Evolutionary conservation across 108 stramenopile genomes (phyloP).

Genomic region (Cyclotella distinguenda): DNA sequence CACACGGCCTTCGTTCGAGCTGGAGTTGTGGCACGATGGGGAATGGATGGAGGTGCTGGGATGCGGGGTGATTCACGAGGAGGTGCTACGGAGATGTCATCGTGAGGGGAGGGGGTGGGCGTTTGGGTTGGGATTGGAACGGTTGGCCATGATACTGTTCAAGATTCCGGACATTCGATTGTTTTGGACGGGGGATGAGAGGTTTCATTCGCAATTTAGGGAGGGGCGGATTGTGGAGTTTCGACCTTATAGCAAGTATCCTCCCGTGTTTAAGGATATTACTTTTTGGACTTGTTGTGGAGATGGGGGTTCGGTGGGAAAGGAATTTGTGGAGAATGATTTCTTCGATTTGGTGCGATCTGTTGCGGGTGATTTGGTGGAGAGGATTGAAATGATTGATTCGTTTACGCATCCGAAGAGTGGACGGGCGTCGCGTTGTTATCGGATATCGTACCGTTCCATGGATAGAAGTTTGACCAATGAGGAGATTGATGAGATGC

Average conservation of each 20-base stretch:
- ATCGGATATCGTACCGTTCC: constrained; percentile 90
- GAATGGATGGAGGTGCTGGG: constrained; percentile 97
- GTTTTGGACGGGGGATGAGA: constrained; percentile 91
- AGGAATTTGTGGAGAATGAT: constrained; percentile 82
- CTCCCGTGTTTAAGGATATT: constrained; percentile 93
- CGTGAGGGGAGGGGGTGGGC: constrained; percentile 85
- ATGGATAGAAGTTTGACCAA: constrained; percentile 98
- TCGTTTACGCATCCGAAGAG: constrained; percentile 94
- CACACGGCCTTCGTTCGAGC: constrained; percentile 92
- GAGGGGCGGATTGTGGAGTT: constrained; percentile 76
- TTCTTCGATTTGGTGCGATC: constrained; percentile 87
- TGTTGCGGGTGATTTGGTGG: constrained; percentile 94
- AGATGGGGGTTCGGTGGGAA: background rate
- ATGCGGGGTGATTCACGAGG: constrained; percentile 90
- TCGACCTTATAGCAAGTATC: constrained; percentile 93
- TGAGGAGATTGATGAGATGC: constrained; percentile 93
- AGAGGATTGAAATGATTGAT: constrained; percentile 88
- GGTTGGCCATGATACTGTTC: constrained; percentile 92
- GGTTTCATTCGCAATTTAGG: constrained; percentile 91
- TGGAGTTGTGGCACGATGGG: constrained; percentile 90
- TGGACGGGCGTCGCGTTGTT: constrained; percentile 74
- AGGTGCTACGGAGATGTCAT: constrained; percentile 78
- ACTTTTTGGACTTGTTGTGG: constrained; percentile 74
- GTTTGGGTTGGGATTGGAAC: constrained; percentile 94
- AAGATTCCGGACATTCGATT: constrained; percentile 96